Base-by-base conservation (phyloP, 2,329 filamentous ascomycete species). In the Cladorrhinum sp. region DNA sequence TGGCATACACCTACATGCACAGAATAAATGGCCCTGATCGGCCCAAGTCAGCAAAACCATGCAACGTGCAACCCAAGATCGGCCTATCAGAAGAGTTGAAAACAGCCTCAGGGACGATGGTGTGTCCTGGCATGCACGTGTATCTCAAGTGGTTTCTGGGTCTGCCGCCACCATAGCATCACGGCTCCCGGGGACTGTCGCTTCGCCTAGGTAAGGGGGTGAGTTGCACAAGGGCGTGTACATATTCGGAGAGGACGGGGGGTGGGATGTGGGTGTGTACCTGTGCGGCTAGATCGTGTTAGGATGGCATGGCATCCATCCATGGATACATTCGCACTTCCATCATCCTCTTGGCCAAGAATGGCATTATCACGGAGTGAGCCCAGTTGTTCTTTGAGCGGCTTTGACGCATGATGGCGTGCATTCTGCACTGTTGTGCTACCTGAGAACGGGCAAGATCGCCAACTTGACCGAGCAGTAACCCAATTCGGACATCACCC, bases 371-470 rank as follows among this genome's bases (percentile, higher is more conserved):
- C 59, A 52, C 51, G 52, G 33, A 49, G 53, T 23, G 20, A 20
- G 42, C 56, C 61, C 59, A 59, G 46, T 4, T 42, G 6, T 42
- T 42, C 16, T 42, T 42, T 42, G 3, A 7, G 36, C 36, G 57
- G 39, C 54, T 59, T 55, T 65, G 42, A 46, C 50, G 63, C 65
- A 66, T 54, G 55, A 68, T 68, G 62, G 64, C 66, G 64, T 68
- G 66, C 65, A 67, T 64, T 60, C 39, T 56, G 8, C 24, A 21
- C 58, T 66, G 62, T 33, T 51, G 65, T 66, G 61, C 60, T 36
- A 68, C 67, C 62, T 58, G 57, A 55, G 23, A 28, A 49, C 8
- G 55, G 65, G 16, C 46, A 54, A 26, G 63, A 62, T 63, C 58
- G 55, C 50, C 56, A 20, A 46, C 28, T 28, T 23, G 30, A 24